A percentile compares a stretch with the other conserved stretches of the same genome.
Evolutionary conservation across 1,284 basidiomycete genomes (phyloP).

Genomic region (Afroboletus lepidellus): DNA sequence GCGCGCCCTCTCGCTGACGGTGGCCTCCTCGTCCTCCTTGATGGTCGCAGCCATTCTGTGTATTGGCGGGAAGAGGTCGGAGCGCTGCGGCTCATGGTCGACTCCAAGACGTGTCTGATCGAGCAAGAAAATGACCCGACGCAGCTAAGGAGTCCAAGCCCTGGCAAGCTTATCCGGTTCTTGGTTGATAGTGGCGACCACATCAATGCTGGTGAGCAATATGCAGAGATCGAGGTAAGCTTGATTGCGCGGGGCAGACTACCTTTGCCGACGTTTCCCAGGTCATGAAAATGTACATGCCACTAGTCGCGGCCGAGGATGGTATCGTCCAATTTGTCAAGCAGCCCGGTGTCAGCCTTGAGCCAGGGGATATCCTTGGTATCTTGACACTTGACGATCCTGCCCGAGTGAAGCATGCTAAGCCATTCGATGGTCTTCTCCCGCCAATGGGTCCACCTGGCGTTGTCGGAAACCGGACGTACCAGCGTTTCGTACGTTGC

Average conservation of each 20-base stretch:
- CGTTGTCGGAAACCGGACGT: conserved; percentile 87
- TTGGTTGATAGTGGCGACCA: conserved; percentile 98
- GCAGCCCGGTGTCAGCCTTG: conserved; percentile 94
- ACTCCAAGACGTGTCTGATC: conserved; percentile 96
- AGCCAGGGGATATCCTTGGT: conserved; percentile 97
- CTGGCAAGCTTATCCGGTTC: conserved; percentile 95
- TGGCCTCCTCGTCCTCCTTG: conserved; percentile 87
- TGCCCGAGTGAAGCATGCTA: conserved; percentile 95
- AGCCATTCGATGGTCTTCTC: conserved; percentile 94
- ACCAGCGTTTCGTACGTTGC: conserved; percentile 83
- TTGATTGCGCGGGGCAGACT: not conserved
- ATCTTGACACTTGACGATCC: conserved; percentile 97
- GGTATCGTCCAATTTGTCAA: conserved; percentile 97
- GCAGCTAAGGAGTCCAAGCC: conserved; percentile 93
- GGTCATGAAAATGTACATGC: conserved; percentile 99
- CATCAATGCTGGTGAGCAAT: conserved; percentile 92
- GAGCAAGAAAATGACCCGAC: conserved; percentile 99
- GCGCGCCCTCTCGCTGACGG: conserved; percentile 92
- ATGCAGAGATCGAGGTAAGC: conserved; percentile 94
- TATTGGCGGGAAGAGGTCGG: conserved; percentile 99
- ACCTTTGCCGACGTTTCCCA: conserved; percentile 33
- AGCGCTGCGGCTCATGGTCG: conserved; percentile 89
- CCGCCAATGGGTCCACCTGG: conserved; percentile 84
- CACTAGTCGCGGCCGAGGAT: conserved; percentile 93
- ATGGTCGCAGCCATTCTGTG: conserved; percentile 94